phyloP scores from a whole-genome alignment of 2,329 filamentous ascomycete genomes.

The Onygenales sp. region DNA sequence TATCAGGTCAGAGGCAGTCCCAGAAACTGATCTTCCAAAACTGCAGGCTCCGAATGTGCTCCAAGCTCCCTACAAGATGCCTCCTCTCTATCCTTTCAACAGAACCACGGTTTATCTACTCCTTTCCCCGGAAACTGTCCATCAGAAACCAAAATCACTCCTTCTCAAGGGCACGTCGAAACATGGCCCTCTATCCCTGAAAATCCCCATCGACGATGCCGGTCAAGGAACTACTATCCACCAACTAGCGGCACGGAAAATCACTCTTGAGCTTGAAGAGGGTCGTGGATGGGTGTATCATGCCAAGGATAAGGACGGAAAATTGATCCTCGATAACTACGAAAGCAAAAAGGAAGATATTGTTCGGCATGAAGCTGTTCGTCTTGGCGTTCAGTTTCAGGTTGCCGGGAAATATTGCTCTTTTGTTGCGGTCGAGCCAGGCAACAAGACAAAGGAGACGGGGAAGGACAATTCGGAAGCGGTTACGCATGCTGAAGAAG shows the following conservation, averaged over 20 bases:
- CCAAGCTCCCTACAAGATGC: slow-evolving; percentile 55
- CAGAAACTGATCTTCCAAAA: slow-evolving; percentile 38
- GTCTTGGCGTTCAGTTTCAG: slow-evolving; percentile 56
- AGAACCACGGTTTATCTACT: slow-evolving; percentile 58
- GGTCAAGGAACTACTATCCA: slow-evolving; percentile 50
- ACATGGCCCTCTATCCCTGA: slow-evolving; percentile 52
- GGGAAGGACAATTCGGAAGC: neutral
- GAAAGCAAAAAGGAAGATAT: slow-evolving; percentile 48
- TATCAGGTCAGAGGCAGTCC: slow-evolving; percentile 12
- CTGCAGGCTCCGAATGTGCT: slow-evolving; percentile 48
- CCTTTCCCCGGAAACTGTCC: slow-evolving; percentile 43
- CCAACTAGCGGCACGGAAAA: slow-evolving; percentile 60
- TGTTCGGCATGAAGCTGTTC: slow-evolving; percentile 56
- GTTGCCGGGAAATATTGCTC: slow-evolving; percentile 62
- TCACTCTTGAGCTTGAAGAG: slow-evolving; percentile 60
- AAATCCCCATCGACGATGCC: slow-evolving; percentile 51
- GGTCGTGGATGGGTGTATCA: slow-evolving; percentile 56
- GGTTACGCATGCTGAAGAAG: neutral
- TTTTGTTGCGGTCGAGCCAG: slow-evolving; percentile 48
- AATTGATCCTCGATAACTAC: slow-evolving; percentile 38
- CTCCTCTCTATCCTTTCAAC: slow-evolving; percentile 57
- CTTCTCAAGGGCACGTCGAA: slow-evolving; percentile 48
- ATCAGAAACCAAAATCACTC: slow-evolving; percentile 45
- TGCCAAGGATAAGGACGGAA: slow-evolving; percentile 37
- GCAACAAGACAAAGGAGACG: slow-evolving; percentile 30